Base-by-base conservation (phyloP, 2,329 filamentous ascomycete species). In the Thelonectria rubi region DNA sequence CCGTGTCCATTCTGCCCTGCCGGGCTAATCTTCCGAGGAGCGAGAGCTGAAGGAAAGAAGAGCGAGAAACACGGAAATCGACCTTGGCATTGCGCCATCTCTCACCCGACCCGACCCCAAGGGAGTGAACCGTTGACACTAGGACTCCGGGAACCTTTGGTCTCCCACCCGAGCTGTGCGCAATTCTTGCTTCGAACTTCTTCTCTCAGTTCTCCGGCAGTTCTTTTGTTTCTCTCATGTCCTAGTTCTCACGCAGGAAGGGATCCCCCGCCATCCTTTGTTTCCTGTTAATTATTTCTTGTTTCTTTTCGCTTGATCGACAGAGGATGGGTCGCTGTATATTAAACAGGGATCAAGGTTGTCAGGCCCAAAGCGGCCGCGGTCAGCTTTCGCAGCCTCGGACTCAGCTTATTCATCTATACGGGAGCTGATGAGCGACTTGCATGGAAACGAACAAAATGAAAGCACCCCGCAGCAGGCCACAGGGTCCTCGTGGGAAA, bases 401-500 rank as follows among this genome's bases (percentile, higher is more conserved):
- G 26, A 30, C 26, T 30, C 26, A 30, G 26, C 26, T 30, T 30
- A 30, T 30, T 30, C 26, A 30, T 30, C 26, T 30, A 30, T 30
- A 30, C 26, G 8, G 26, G 26, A 30, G 26, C 26, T 30, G 26
- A 30, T 7, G 34, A 37, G 11, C 11, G 12, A 37, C 11, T 43
- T 48, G 48, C 53, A 17, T 32, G 45, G 43, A 46, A 46, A 30
- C 43, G 42, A n/a, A 37, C 37, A 37, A 60, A 47, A 60, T 52
- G 46, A 60, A 50, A 40, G n/a, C 24, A 40, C 57, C 46, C 39
- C 40, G 49, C 37, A 49, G n/a, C n/a, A 45, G 34, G 34, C 37
- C 50, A 40, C 43, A 17, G 50, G 18, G 40, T 18, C 42, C 39
- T 56, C 40, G 21, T 48, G 21, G 24, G 26, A 56, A 42, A 48